Evolutionary conservation across 179 eudicot genomes (phyloP), one percentile per base, ranked within the genome.

Genomic region (Actinidia arguta): DNA sequence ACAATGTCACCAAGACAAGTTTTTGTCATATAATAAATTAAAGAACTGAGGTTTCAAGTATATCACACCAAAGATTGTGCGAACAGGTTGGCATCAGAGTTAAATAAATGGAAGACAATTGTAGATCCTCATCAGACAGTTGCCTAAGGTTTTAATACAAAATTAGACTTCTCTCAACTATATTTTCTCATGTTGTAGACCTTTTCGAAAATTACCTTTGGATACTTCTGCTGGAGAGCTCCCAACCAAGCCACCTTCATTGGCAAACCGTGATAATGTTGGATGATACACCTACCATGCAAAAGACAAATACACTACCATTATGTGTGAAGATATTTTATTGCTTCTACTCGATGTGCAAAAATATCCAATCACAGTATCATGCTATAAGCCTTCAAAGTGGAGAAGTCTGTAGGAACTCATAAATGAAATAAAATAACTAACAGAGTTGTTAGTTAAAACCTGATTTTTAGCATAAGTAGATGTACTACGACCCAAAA

Each of bases 201-300:
- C 44, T 25, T 71, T 50, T 31, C 47, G 58, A 42, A 17, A 79
- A 39, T 83, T 89, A 94, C 99, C 99, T 92, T 91, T 87, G 56
- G 98, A 90, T 83, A 92, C 90, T 86, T 94, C 97, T 69, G 91
- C 92, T 20, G 99, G 99, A 73, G 97, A 91, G 87, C 79, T 86
- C 69, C 95, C 98, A 68, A 86, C 86, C 87, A 94, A 76, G 75
- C 99, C 99, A 86, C 98, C 99, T 77, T 86, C 94, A 87, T 89
- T 85, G 67, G 79, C 82, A 87, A 97, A 97, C 81, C 95, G 88
- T 42, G 88, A 71, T 78, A 97, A 86, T 67, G 99, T 90, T 62
- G 98, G 98, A 84, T 89, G 80, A 89, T 95, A 97, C 12, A 94
- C 99, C 99, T 97, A 82, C 78, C 80, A 84, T 47, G 51, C 78